These are phyloP conservation scores for Gomphus bonarii DNA, from an alignment of 1,284 basidiomycete genomes.

Conservation along the genomic window DNA sequence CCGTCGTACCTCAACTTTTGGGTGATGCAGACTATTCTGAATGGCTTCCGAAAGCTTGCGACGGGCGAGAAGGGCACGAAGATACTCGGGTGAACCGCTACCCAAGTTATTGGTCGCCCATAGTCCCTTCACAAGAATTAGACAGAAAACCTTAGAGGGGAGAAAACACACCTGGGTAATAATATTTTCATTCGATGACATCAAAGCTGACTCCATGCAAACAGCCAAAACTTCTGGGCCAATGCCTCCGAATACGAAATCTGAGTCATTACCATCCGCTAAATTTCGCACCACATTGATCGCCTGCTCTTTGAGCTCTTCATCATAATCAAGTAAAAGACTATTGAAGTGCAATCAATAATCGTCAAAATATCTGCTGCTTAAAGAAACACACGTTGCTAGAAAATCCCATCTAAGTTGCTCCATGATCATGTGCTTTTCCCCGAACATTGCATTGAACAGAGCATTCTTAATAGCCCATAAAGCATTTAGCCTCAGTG, in stretches of 20 bases:
- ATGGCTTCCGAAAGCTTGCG: constrained; percentile 40
- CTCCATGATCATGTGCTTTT: constrained; percentile 55
- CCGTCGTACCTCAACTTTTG: constrained; percentile 43
- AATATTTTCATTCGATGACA: constrained; percentile 39
- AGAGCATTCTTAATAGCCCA: constrained; percentile 79
- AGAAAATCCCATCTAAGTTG: constrained; percentile 53
- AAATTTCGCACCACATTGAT: constrained; percentile 54
- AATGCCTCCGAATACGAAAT: constrained; percentile 44
- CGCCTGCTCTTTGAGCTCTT: constrained; percentile 54
- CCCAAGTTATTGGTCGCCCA: constrained; percentile 53
- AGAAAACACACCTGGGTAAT: constrained; percentile 34
- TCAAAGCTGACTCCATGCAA: constrained; percentile 35
- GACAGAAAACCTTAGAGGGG: neutral
- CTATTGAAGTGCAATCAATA: constrained; percentile 21
- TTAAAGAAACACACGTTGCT: constrained; percentile 28
- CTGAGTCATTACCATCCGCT: constrained; percentile 44
- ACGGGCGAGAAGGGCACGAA: constrained; percentile 38
- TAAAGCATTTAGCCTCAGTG: constrained; percentile 55
- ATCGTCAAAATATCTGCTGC: neutral
- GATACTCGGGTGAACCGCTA: constrained; percentile 41
- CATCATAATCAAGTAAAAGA: constrained; percentile 37
- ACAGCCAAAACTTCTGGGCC: constrained; percentile 34
- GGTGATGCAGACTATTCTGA: constrained; percentile 44
- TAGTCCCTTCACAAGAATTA: constrained; percentile 31
- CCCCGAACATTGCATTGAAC: constrained; percentile 44